phyloP scores from a whole-genome alignment of 176 grass and related monocot genomes.

The Triticum aestivum region IWGSC_CS_RefSeq_v2.1 NC_057812.1:1491990-1492489 shows the following conservation, averaged over 20 bases:
- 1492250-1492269: not conserved
- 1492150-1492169: not conserved
- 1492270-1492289: not conserved
- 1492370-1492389: too few relatives aligned
- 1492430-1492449: too few relatives aligned
- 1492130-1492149: not conserved
- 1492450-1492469: too few relatives aligned
- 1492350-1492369: too few relatives aligned
- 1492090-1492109: not conserved
- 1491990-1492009: not conserved
- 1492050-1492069: not conserved
- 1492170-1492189: not conserved
- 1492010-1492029: not conserved
- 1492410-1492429: too few relatives aligned
- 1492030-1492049: not conserved
- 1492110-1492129: not conserved
- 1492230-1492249: not conserved
- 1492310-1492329: slow-evolving; percentile 1
- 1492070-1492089: not conserved
- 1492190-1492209: slow-evolving; percentile 19
- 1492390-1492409: too few relatives aligned
- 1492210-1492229: slow-evolving; percentile 15
- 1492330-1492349: not conserved
- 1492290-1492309: not conserved
- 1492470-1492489: too few relatives aligned